Evolutionary conservation across 306 rosid genomes (phyloP), one percentile per base, ranked within the genome.

Genomic region (Abrus precatorius): DNA sequence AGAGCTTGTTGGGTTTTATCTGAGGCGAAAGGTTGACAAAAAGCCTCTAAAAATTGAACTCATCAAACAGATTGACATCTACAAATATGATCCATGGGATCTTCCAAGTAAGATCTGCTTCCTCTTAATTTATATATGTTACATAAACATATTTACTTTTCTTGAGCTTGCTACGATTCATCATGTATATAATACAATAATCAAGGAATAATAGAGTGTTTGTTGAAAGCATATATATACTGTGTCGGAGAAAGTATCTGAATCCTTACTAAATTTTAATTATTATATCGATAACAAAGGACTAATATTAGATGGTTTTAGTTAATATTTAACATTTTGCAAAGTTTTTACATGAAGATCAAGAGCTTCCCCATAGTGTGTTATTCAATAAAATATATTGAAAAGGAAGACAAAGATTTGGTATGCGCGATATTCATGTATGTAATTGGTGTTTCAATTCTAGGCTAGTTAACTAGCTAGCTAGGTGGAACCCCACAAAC

Each of bases 41-140:
- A 95, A 83, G 82, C 85, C 91, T 30, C 85, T 89, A 32, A 32
- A 85, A 27, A 90, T 91, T 33, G 97, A 94, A 64, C 82, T 95
- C 76, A 95, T 95, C 94, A 92, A 91, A 82, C 95, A 95, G 83
- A 80, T 92, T 81, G 97, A 95, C 52, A 92, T 95, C 78, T 95
- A 95, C 87, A 92, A 91, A 82, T 91, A 92, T 30, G 97, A 95
- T 87, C 98, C 98, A 3, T 95, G 98, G 98, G 98, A 95, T 87
- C 94, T 95, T 85, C 97, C 98, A 86, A 91, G 98, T 95, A 92
- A 74, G 89, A 65, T 60, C 61, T 67, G 0, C 20, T 73, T 68
- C 69, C 36, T 47, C 38, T 43, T 67, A 7, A 3, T 57, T 9
- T 71, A 33, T 53, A 0, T 14, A 8, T 56, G 13, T 60, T 60